Conservation (phyloP, 1,284 basidiomycete species). For the Cryptococcus amylolentus region DNA sequence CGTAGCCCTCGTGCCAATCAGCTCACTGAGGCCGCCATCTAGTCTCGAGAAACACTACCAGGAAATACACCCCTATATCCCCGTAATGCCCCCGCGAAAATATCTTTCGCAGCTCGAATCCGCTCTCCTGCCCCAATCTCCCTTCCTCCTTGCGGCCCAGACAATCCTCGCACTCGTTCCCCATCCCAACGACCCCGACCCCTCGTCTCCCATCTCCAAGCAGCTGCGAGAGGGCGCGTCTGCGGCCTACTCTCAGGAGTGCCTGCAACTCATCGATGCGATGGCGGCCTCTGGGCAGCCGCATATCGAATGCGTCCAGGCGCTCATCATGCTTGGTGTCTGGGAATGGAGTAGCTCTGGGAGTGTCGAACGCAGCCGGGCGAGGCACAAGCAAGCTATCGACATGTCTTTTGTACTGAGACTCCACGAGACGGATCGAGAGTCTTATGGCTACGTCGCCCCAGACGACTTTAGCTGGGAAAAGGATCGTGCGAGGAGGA, state of each 20-base stretch:
- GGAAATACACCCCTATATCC: constrained; percentile 48
- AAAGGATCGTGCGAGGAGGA: constrained; percentile 45
- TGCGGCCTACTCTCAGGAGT: constrained; percentile 20
- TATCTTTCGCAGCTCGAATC: constrained; percentile 33
- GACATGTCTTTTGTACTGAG: constrained; percentile 47
- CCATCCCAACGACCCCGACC: constrained; percentile 40
- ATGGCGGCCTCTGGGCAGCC: constrained; percentile 10
- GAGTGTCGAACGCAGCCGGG: constrained; percentile 30
- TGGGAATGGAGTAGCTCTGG: constrained; percentile 48
- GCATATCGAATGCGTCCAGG: constrained; percentile 45
- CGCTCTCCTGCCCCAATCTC: constrained; percentile 36
- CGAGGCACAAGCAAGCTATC: constrained; percentile 30
- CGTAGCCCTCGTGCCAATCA: not conserved
- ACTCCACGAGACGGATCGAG: constrained; percentile 42
- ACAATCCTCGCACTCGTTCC: constrained; percentile 47
- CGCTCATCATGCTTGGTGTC: constrained; percentile 40
- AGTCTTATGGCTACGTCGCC: constrained; percentile 15
- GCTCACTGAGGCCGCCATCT: not conserved
- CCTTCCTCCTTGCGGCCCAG: constrained; percentile 48
- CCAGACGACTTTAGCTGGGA: constrained; percentile 44
- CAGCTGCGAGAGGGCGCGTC: constrained; percentile 36
- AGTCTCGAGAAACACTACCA: constrained; percentile 47
- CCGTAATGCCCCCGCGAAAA: constrained; percentile 44
- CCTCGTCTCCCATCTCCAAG: constrained; percentile 37
- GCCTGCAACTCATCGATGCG: constrained; percentile 22